These are phyloP conservation scores for Piloderma croceum DNA, from an alignment of 768 basidiomycete species.

Conservation along the genomic window DNA sequence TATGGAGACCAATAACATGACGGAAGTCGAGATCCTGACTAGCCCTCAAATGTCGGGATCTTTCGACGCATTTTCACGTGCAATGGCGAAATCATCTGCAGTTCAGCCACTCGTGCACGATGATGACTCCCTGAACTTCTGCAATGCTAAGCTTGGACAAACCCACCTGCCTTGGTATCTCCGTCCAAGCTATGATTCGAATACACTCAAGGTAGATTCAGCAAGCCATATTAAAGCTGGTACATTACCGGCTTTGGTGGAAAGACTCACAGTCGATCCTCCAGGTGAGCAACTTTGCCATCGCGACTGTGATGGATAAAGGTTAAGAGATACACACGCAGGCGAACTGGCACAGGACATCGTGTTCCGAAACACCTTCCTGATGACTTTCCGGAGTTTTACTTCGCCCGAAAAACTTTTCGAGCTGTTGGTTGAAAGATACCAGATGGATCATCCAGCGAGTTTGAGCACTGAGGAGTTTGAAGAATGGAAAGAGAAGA, in stretches of 20 bases:
- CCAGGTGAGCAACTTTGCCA: slow-evolving; percentile 38
- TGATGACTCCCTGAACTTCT: slow-evolving; percentile 37
- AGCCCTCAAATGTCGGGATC: no score
- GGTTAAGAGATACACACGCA: no score
- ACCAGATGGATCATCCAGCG: slow-evolving; percentile 48
- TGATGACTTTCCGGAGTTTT: slow-evolving; percentile 81
- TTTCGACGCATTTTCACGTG: no score
- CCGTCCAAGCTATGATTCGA: slow-evolving; percentile 45
- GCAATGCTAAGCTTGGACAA: slow-evolving; percentile 32
- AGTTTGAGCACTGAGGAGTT: slow-evolving; percentile 45
- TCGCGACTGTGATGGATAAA: no score
- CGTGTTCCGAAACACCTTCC: slow-evolving; percentile 56
- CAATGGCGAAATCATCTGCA: no score
- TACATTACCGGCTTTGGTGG: slow-evolving; percentile 66
- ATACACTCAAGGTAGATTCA: slow-evolving; percentile 58
- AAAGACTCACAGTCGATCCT: slow-evolving; percentile 53
- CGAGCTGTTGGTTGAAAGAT: slow-evolving; percentile 60
- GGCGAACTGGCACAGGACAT: slow-evolving; percentile 18
- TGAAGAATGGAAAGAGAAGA: slow-evolving; percentile 60
- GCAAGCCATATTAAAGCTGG: slow-evolving; percentile 67
- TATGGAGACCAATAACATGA: slow-evolving; percentile 30
- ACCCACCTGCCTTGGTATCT: slow-evolving; percentile 53
- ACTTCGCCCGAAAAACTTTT: slow-evolving; percentile 63
- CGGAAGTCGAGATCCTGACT: slow-evolving; percentile 29
- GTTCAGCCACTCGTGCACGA: slow-evolving; percentile 36